These are phyloP conservation scores for Neurospora sp. DNA, from an alignment of 495 filamentous ascomycete genomes.

Conservation along the genomic window DNA sequence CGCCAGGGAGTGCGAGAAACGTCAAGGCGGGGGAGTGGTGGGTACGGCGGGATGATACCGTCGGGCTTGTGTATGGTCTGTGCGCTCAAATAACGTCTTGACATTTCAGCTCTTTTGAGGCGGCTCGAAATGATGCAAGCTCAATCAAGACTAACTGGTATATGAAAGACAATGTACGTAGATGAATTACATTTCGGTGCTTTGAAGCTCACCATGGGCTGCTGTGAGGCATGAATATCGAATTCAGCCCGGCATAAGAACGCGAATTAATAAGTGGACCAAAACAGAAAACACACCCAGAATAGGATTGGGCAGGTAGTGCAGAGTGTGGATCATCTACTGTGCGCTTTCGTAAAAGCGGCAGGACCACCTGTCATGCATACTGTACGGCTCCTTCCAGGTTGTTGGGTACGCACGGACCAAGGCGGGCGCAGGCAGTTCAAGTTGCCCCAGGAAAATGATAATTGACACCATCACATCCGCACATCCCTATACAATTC, in stretches of 20 bases:
- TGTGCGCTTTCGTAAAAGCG: not conserved
- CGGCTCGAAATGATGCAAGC: not conserved
- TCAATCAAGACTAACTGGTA: not conserved
- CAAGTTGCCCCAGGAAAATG: not conserved
- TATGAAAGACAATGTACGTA: not conserved
- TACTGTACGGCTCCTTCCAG: not conserved
- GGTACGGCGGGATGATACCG: no score
- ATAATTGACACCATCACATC: not conserved
- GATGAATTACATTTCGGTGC: not conserved
- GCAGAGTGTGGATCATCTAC: not conserved
- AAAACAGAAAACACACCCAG: not conserved
- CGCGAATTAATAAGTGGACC: not conserved
- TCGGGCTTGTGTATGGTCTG: not conserved
- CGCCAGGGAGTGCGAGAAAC: not conserved
- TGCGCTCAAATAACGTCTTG: not conserved
- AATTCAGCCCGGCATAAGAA: not conserved
- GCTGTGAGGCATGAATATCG: not conserved
- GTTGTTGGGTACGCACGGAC: not conserved
- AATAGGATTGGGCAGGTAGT: not conserved
- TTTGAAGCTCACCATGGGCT: not conserved
- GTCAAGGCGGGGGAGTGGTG: no score
- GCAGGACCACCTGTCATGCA: not conserved
- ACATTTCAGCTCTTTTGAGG: not conserved
- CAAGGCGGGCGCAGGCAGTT: not conserved
- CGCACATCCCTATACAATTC: not conserved